Evolutionary conservation across 306 rosid species (phyloP).

Genomic region (Corylus americana): DNA sequence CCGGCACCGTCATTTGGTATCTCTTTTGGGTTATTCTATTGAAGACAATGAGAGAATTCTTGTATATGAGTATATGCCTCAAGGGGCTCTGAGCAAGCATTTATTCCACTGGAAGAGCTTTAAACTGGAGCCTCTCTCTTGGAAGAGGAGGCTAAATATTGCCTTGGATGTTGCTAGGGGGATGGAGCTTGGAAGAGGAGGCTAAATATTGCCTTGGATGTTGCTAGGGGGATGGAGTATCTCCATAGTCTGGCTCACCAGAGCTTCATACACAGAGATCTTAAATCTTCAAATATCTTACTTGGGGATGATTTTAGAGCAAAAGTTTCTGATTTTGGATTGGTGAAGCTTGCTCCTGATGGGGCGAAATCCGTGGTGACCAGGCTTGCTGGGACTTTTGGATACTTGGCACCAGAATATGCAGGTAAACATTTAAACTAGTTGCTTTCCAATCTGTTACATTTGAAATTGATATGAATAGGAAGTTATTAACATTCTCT

Average conservation of each 20-base stretch:
- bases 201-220: slow-evolving; percentile 93
- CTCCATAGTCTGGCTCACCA: slow-evolving; percentile 87
- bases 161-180: slow-evolving; percentile 99
- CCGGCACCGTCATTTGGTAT: slow-evolving; percentile 92
- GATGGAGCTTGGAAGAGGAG: slow-evolving; percentile 97
- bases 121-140: slow-evolving; percentile 80
- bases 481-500: neutral
- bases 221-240: slow-evolving; percentile 98
- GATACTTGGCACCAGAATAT: slow-evolving; percentile 98
- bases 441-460: slow-evolving; percentile 3
- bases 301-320: slow-evolving; percentile 90
- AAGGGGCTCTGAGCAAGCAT: slow-evolving; percentile 96
- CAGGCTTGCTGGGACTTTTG: slow-evolving; percentile 95
- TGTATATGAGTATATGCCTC: slow-evolving; percentile 93
- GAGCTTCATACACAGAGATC: slow-evolving; percentile 99
- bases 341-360: slow-evolving; percentile 96
- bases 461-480: neutral
- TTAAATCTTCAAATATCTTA: slow-evolving; percentile 88
- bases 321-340: slow-evolving; percentile 90
- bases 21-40: slow-evolving; percentile 77
- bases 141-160: slow-evolving; percentile 92
- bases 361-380: slow-evolving; percentile 89
- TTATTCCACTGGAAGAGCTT: slow-evolving; percentile 87
- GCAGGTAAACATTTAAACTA: slow-evolving; percentile 61
- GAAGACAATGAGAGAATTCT: slow-evolving; percentile 87